Percentiles rank a stretch among this genome's conserved stretches.
Evolutionary conservation across 768 basidiomycete genomes (phyloP).

Genomic region (Lactarius deliciosus): DNA sequence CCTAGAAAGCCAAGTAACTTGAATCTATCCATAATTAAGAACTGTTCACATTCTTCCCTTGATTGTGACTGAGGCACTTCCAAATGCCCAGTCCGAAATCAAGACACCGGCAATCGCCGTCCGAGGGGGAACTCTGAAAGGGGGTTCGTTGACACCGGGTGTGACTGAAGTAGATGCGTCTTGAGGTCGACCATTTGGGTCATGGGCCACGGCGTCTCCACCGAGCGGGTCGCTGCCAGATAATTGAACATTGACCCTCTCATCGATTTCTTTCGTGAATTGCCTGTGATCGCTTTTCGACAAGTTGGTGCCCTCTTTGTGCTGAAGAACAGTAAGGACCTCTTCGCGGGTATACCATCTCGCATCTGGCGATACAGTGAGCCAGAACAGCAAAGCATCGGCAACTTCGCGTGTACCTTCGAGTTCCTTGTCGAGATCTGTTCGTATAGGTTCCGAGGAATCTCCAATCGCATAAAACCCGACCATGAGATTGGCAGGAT

Average conservation of each 20-base stretch:
- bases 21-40: background rate
- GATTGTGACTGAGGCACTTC: slow-evolving; percentile 40
- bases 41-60: slow-evolving; percentile 24
- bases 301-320: slow-evolving; percentile 51
- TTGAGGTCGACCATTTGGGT: slow-evolving; percentile 20
- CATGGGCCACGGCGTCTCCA: slow-evolving; percentile 35
- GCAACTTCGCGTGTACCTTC: slow-evolving; percentile 51
- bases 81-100: slow-evolving; percentile 77
- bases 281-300: slow-evolving; percentile 51
- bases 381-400: background rate
- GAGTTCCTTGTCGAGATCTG: slow-evolving; percentile 94
- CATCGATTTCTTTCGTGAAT: slow-evolving; percentile 44
- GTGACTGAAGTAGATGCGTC: slow-evolving; percentile 30
- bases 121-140: slow-evolving; percentile 71
- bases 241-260: slow-evolving; percentile 32
- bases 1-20: background rate
- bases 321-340: slow-evolving; percentile 61
- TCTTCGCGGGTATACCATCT: slow-evolving; percentile 83
- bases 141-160: slow-evolving; percentile 39
- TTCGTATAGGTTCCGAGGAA: slow-evolving; percentile 68
- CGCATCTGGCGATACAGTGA: slow-evolving; percentile 56
- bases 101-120: slow-evolving; percentile 85
- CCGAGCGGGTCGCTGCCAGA: slow-evolving; percentile 32
- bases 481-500: slow-evolving; percentile 87
- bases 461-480: slow-evolving; percentile 84